Evolutionary conservation across 2,329 filamentous ascomycete genomes (phyloP).

Genomic region (Fusarium fracticaudum): DNA sequence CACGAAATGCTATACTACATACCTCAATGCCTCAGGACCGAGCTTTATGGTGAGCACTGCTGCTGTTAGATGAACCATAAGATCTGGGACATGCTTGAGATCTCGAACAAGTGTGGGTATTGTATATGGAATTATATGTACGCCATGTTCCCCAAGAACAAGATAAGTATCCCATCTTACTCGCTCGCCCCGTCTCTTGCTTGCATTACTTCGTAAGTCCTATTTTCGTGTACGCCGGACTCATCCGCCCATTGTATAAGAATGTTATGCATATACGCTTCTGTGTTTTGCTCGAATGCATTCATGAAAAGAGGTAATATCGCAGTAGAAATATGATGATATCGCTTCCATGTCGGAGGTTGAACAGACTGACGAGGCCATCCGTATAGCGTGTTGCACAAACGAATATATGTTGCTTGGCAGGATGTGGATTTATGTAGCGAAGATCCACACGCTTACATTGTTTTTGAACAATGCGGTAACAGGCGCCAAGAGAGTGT

Average conservation of each 20-base stretch:
- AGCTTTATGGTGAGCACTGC: not conserved
- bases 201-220: slow-evolving; percentile 36
- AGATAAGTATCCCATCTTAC: slow-evolving; percentile 11
- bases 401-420: not conserved
- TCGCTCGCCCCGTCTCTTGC: slow-evolving; percentile 8
- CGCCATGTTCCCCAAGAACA: slow-evolving; percentile 9
- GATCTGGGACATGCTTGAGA: not conserved
- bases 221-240: slow-evolving; percentile 26
- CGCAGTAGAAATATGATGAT: slow-evolving; percentile 3
- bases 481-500: not conserved
- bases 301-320: slow-evolving; percentile 6
- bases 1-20: not conserved
- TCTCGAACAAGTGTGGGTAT: slow-evolving; percentile 36
- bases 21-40: not conserved
- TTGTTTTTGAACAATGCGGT: not conserved
- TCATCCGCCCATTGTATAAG: slow-evolving; percentile 10
- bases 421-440: not conserved
- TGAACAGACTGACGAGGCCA: not conserved
- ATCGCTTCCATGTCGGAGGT: not conserved
- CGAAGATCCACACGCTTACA: not conserved
- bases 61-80: not conserved
- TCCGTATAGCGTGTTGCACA: not conserved
- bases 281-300: slow-evolving; percentile 1
- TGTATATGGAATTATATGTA: slow-evolving; percentile 35
- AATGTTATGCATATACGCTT: slow-evolving; percentile 11